phyloP scores from a whole-genome alignment of 352 stramenopile genomes.

The Pythium brachiatum region DNA sequence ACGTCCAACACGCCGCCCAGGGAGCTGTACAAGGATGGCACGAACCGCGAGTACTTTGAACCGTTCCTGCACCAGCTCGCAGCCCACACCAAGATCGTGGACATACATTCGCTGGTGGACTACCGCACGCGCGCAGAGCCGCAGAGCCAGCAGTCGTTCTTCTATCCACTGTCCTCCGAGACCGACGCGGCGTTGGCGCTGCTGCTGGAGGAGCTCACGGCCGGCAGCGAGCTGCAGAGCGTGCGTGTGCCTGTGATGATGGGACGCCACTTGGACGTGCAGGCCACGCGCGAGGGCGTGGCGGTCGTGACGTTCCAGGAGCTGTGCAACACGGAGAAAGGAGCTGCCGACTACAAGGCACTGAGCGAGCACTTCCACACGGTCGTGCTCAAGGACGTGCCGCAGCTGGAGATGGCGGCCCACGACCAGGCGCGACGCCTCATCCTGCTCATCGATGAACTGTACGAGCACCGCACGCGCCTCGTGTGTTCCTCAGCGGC shows the following conservation, averaged over 20 bases:
- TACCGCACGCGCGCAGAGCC: slow-evolving; percentile 61
- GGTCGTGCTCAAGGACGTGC: slow-evolving; percentile 90
- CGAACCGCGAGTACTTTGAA: slow-evolving; percentile 96
- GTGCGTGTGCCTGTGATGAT: slow-evolving; percentile 79
- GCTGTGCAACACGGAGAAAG: slow-evolving; percentile 93
- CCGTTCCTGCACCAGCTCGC: slow-evolving; percentile 95
- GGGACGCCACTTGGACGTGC: slow-evolving; percentile 56
- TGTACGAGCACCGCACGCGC: slow-evolving; percentile 90
- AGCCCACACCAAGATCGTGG: slow-evolving; percentile 79
- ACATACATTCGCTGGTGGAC: slow-evolving; percentile 69
- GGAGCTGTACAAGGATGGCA: slow-evolving; percentile 93
- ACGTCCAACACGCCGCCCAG: slow-evolving; percentile 91
- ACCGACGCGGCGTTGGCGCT: slow-evolving; percentile 40
- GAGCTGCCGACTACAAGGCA: slow-evolving; percentile 94
- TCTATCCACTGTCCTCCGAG: slow-evolving; percentile 41
- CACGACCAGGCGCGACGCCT: slow-evolving; percentile 94
- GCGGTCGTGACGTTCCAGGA: slow-evolving; percentile 89
- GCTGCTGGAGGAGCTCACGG: slow-evolving; percentile 42
- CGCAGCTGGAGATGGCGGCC: slow-evolving; percentile 75
- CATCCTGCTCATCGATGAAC: slow-evolving; percentile 96
- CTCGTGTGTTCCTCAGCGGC: slow-evolving; percentile 57
- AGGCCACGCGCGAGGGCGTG: slow-evolving; percentile 39
- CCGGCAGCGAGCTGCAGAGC: slow-evolving; percentile 23
- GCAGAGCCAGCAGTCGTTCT: slow-evolving; percentile 37
- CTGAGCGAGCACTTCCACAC: slow-evolving; percentile 91